phyloP scores from a whole-genome alignment of 495 filamentous ascomycete genomes.

The Penicillium goetzii region DNA sequence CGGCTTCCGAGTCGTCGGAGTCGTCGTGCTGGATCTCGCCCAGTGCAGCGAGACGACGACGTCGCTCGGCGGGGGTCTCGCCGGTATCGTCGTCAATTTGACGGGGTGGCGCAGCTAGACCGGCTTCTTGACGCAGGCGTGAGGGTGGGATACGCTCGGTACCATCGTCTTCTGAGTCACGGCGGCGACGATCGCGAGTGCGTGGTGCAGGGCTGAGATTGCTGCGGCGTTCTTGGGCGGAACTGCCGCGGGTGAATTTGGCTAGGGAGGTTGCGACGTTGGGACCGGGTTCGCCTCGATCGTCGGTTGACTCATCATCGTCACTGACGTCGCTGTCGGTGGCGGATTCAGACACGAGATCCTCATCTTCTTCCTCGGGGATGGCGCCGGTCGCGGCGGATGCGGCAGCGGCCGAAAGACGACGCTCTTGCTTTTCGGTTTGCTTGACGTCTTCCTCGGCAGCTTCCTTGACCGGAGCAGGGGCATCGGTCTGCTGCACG shows the following conservation, averaged over 20 bases:
- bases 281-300: conserved; percentile 42
- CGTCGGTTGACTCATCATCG: conserved; percentile 30
- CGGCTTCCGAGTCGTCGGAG: conserved; percentile 66
- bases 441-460: conserved; percentile 49
- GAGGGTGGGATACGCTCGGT: conserved; percentile 58
- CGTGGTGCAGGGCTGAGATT: conserved; percentile 37
- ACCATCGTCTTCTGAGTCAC: conserved; percentile 62
- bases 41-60: conserved; percentile 83
- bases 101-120: conserved; percentile 34
- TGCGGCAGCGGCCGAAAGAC: conserved; percentile 30
- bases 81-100: conserved; percentile 50
- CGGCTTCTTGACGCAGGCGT: conserved; percentile 42
- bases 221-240: conserved; percentile 56
- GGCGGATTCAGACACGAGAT: conserved; percentile 31
- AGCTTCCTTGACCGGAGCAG: conserved; percentile 60
- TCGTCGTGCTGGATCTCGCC: conserved; percentile 60
- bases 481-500: conserved; percentile 68
- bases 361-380: conserved; percentile 28
- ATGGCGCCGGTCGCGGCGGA: conserved; percentile 22
- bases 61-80: conserved; percentile 83
- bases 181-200: conserved; percentile 37
- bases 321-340: conserved; percentile 38
- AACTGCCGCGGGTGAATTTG: conserved; percentile 45
- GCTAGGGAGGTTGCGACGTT: conserved; percentile 52
- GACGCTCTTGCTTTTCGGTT: conserved; percentile 35